Base-by-base conservation (phyloP, 192 early-diverging fungal species). In the Piromyces finnis region DNA sequence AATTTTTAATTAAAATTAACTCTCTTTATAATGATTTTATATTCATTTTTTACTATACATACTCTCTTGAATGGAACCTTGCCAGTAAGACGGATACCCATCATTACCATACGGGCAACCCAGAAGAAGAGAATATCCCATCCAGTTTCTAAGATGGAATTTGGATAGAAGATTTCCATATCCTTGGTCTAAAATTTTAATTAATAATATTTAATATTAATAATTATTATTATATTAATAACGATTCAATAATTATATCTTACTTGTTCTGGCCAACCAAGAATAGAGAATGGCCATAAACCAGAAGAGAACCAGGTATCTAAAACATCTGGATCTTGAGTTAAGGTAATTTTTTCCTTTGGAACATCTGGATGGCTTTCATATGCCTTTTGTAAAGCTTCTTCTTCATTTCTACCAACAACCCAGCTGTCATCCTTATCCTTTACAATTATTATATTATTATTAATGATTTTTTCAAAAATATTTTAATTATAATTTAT, bases 111-210 rank as follows among this genome's bases (percentile, higher is more conserved):
- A 81, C 98, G 91, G 18, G 96, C 96, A 78, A 98, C 96, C 98
- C 98, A 99, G 92, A 97, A 98, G 92, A 98, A 98, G 81, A 99
- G 84, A 86, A 99, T 99, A 86, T 99, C 98, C 93, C 94, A 94
- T 17, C 98, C 98, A 81, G 96, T 99, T 87, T 99, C 98, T 29
- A 99, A 88, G 29, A 99, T 82, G 5, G 90, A 86, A 78, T 95
- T 94, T 12, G 98, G 98, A 84, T 95, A 99, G 88, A 95, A 98
- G 77, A 86, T 88, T 78, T 91, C 82, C 79, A 95, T 86, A 84
- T 99, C 96, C 0, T 86, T 84, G 4, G 95, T 98, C 87, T 91
- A 68, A 12, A 28, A 59, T 22, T 39, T 30, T 26, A 9, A 35
- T 22, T 39, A 32, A n/a, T 22, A n/a, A 7, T 26, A n/a, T n/a